Percentiles rank a stretch among this genome's conserved stretches.
Evolutionary conservation across 805 yeast species (phyloP).

Genomic region (Lipomyces orientalis): DNA sequence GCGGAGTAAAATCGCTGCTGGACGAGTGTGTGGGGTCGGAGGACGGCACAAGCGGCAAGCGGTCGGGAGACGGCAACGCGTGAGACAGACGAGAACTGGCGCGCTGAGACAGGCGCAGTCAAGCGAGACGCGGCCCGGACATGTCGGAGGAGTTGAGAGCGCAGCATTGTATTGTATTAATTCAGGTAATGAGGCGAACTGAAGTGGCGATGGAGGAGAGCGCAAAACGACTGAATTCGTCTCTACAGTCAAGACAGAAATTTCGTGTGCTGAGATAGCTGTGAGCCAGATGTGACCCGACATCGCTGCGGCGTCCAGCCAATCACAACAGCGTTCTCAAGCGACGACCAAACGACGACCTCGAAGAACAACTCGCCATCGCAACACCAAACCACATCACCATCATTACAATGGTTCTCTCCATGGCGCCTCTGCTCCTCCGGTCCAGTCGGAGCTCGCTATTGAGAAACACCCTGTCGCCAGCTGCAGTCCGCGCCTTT

Average conservation of each 20-base stretch:
- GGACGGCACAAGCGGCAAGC: slow-evolving; percentile 13
- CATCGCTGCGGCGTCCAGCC: neutral
- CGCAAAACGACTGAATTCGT: neutral
- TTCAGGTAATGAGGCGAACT: neutral
- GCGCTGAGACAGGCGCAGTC: slow-evolving; percentile 12
- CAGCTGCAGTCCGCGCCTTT: slow-evolving; percentile 20
- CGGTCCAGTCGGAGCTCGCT: neutral
- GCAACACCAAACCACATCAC: neutral
- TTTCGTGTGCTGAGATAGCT: neutral
- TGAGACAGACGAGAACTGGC: slow-evolving; percentile 6
- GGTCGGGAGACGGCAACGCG: slow-evolving; percentile 14
- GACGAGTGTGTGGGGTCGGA: slow-evolving; percentile 14
- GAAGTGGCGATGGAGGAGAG: neutral
- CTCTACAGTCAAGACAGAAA: slow-evolving; percentile 4
- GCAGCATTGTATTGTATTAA: neutral
- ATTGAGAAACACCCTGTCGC: slow-evolving; percentile 10
- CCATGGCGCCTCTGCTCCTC: slow-evolving; percentile 17
- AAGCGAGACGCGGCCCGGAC: slow-evolving; percentile 3
- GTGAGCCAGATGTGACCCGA: neutral
- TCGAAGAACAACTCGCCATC: neutral
- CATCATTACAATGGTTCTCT: slow-evolving; percentile 4
- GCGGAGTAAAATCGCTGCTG: slow-evolving; percentile 58
- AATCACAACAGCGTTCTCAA: neutral
- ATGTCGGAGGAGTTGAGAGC: slow-evolving; percentile 10
- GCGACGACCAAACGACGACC: neutral